Base-by-base conservation (phyloP, 805 yeast genomes). In the Spathaspora boniae region DNA sequence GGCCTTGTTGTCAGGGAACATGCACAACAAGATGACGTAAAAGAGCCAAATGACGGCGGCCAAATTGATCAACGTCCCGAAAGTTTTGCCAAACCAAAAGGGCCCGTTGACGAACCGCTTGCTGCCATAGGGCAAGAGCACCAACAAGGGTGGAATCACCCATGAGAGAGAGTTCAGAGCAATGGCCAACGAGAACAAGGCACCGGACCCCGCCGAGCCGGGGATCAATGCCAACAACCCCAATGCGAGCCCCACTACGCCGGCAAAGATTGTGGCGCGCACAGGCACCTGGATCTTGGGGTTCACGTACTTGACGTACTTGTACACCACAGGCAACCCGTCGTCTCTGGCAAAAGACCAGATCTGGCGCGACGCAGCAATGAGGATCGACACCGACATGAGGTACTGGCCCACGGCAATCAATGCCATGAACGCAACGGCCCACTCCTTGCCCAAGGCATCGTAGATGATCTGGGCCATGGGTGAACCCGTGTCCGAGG, bases 271-370 rank as follows among this genome's bases (percentile, higher is more conserved):
- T 28, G 80, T 73, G 2, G 89, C 87, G 46, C 80, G 68, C 18
- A 80, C 55, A 11, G 93, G 91, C 19, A 79, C 83, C n/a, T 72
- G 65, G 24, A 74, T 58, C 39, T 54, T 69, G 34, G 72, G 65
- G 48, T 82, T 65, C 29, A 83, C 84, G 29, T 62, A 72, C 45
- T 79, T 76, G 42, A 82, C 68, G 49, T 63, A 63, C 45, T 51
- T 53, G 27, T 65, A 57, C 9, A 81, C 69, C 43, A 79, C 62
- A 6, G 89, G 89, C 38, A 82, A 66, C 11, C 87, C 88, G 47
- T 80, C 79, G 54, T 82, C 91, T 61, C 91, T 74, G 26, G 86
- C 78, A 55, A 81, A 79, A 1, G 87, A 86, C 78, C 83, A 82
- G 33, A 79, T 68, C 54, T 81, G 87, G 56, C 88, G 72, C 4